A percentile compares a stretch with the other conserved stretches of the same genome.
Conservation (phyloP, 169 alveolate genomes). For the Plasmodium cynomolgi region DNA sequence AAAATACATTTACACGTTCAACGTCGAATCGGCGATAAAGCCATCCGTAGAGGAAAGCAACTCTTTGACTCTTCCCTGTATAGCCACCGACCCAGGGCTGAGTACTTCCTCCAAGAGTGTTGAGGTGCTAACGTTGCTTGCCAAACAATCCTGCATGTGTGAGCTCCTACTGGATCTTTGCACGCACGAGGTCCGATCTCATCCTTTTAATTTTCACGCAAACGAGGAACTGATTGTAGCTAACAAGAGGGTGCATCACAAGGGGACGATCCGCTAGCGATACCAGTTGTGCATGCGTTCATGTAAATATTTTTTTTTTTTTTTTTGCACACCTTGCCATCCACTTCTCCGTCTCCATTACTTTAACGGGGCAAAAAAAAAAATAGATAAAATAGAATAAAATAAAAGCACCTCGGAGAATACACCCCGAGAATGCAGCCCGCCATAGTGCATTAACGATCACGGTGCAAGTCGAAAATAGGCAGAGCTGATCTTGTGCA, state of each 20-base stretch:
- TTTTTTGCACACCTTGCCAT: background rate
- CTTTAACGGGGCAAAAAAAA: background rate
- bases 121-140: no score
- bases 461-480: background rate
- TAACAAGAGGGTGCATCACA: background rate
- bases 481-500: background rate
- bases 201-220: no score
- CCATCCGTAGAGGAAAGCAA: background rate
- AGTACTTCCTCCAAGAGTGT: no score
- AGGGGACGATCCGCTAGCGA: no score
- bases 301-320: no score
- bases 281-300: background rate
- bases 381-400: no score
- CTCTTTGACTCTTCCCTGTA: no score
- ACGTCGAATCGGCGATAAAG: background rate
- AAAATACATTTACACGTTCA: background rate
- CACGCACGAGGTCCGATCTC: background rate
- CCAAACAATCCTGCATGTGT: background rate
- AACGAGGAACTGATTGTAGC: background rate
- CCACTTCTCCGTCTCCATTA: background rate
- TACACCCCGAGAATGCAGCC: background rate
- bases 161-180: background rate
- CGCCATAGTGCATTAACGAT: background rate
- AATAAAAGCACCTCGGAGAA: background rate
- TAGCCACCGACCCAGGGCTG: no score